These are phyloP conservation scores for Colletotrichum chrysophilum DNA, from an alignment of 2,329 filamentous ascomycete species.

Conservation along the genomic window DNA sequence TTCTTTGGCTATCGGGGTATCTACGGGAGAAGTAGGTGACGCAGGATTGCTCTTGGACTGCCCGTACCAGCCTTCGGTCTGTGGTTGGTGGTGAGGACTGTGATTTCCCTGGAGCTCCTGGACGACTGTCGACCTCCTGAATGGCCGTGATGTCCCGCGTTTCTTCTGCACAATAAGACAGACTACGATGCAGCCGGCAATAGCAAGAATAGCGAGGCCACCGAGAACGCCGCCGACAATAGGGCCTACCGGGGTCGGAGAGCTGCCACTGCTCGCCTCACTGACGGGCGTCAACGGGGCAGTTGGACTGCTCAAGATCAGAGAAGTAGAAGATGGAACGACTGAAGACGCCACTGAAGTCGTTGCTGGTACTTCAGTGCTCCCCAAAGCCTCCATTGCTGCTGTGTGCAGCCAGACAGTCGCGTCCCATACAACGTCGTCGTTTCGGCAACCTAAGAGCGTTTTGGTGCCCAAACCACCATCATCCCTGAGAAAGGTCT, in stretches of 20 bases:
- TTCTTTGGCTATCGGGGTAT: neutral
- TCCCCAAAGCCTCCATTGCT: neutral
- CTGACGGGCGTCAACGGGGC: neutral
- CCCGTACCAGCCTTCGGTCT: neutral
- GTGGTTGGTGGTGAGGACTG: neutral
- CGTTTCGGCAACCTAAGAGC: neutral
- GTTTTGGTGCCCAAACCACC: neutral
- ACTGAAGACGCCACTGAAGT: neutral
- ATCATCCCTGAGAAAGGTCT: constrained; percentile 1
- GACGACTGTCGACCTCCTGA: neutral
- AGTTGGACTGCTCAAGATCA: neutral
- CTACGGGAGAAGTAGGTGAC: neutral
- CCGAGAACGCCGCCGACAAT: constrained; percentile 12
- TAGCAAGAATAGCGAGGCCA: neutral
- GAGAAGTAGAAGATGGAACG: neutral
- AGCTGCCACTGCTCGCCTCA: neutral
- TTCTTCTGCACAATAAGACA: neutral
- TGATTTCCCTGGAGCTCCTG: neutral
- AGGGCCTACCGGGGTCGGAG: neutral
- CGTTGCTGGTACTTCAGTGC: neutral
- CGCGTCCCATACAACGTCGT: neutral
- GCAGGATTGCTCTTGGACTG: neutral
- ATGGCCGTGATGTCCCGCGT: neutral
- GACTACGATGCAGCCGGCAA: neutral
- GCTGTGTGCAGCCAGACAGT: neutral